Evolutionary conservation across 2,329 filamentous ascomycete genomes (phyloP), one percentile per base, ranked within the genome.

Genomic region (Ascochyta pisi): DNA sequence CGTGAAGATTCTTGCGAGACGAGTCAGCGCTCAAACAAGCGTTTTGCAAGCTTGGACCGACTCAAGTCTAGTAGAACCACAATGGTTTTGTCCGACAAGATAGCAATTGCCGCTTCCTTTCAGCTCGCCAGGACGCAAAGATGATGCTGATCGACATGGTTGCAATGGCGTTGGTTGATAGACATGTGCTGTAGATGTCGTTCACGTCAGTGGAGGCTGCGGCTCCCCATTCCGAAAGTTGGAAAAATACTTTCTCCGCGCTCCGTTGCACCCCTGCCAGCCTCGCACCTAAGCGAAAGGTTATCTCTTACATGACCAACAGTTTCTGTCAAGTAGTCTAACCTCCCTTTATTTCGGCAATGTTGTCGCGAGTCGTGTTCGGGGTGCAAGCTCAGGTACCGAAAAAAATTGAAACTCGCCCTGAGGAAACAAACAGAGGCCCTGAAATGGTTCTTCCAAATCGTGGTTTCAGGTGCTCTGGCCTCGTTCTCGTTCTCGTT

Each of bases 381-480:
- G 16, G 33, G 7, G 37, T 19, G 29, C 24, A 7, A 33, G 26
- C 19, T 48, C 31, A 47, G 33, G 37, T 39, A 51, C 47, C 42
- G 40, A 29, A 49, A 42, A 45, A 41, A 42, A 6, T 22, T 24
- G 47, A 51, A 56, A 56, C 48, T 27, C 37, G 40, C 33, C n/a
- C 19, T 8, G 12, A 42, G 27, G 23, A 45, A 40, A 50, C 46
- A 29, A 37, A 31, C 29, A 41, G 35, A 31, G 53, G 54, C 56
- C 52, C 58, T 63, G 50, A 35, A 42, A 58, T 60, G 49, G 56
- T 60, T 60, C 59, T 39, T 46, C 42, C 34, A 49, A 47, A 35
- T 43, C 24, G 23, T 37, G 9, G 47, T 50, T 47, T 56, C 37
- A 37, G 29, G 16, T 34, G 24, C 41, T 22, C 38, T 40, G 29